A percentile compares a stretch with the other conserved stretches of the same genome.
Evolutionary conservation across 192 early-diverging fungal species (phyloP).

Genomic region (Diversispora eburnea): DNA sequence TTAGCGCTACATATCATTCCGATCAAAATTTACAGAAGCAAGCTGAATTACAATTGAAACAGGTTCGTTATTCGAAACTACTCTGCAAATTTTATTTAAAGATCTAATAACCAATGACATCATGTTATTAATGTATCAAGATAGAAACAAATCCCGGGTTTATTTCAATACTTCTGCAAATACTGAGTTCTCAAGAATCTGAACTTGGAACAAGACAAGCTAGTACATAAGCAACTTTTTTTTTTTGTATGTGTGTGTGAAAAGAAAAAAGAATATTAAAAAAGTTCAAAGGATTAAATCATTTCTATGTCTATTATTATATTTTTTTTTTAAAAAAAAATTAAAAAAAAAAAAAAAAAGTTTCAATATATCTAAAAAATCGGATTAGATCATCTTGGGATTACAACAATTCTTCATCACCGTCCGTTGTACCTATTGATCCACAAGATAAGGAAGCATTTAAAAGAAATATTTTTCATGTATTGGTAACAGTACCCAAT

Average conservation of each 20-base stretch:
- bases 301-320: neutral
- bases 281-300: neutral
- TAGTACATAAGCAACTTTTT: conserved; percentile 36
- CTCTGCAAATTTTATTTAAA: neutral
- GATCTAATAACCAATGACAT: neutral
- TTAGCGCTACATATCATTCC: conserved; percentile 74
- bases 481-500: conserved; percentile 48
- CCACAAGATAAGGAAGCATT: conserved; percentile 9
- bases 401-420: conserved; percentile 30
- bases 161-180: conserved; percentile 38
- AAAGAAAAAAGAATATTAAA: conserved; percentile 39
- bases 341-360: conserved; percentile 22
- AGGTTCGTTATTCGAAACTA: conserved; percentile 39
- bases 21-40: conserved; percentile 76
- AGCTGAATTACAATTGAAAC: conserved; percentile 78
- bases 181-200: conserved; percentile 52
- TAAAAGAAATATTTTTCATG: conserved; percentile 25
- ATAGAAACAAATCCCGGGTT: conserved; percentile 4
- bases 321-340: too few relatives aligned
- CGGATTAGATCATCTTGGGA: conserved; percentile 70
- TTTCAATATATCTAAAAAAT: conserved; percentile 91
- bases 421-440: neutral
- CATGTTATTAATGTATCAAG: neutral
- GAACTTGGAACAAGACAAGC: conserved; percentile 56
- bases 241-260: too few relatives aligned